Percentiles rank a stretch among this genome's conserved stretches.
Evolutionary conservation across 257 asterid genomes (phyloP).

Genomic region (Scutellaria barbata): DNA sequence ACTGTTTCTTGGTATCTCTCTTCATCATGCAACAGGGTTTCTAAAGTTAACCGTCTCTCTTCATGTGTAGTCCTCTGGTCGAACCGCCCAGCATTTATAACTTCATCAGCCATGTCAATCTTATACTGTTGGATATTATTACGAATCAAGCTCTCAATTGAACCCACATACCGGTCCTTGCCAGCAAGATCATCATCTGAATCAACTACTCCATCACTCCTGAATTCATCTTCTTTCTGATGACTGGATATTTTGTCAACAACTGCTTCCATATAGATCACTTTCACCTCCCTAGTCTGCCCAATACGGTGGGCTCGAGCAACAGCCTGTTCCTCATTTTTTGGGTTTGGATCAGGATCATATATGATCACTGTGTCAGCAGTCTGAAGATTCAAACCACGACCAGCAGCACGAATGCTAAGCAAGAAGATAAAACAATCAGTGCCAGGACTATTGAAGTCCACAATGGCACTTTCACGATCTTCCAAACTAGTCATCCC

Average conservation of each 20-base stretch:
- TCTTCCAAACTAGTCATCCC: conserved; percentile 99
- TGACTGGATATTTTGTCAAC: conserved; percentile 87
- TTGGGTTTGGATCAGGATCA: conserved; percentile 99
- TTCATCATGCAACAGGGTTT: conserved; percentile 92
- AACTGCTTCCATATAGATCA: conserved; percentile 97
- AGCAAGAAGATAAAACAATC: conserved; percentile 98
- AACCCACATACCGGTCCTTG: conserved; percentile 93
- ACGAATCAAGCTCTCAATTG: conserved; percentile 94
- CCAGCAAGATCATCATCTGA: conserved; percentile 98
- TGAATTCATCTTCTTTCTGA: conserved; percentile 94
- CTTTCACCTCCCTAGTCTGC: conserved; percentile 98
- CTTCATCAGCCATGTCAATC: conserved; percentile 99
- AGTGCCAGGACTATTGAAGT: conserved; percentile 82
- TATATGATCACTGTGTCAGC: conserved; percentile 98
- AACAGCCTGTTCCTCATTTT: conserved; percentile 99
- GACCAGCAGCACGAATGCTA: conserved; percentile 99
- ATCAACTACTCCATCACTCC: conserved; percentile 73
- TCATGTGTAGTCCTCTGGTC: conserved; percentile 99
- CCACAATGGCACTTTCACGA: conserved; percentile 97
- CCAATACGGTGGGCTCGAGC: conserved; percentile 99
- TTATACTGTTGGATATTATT: conserved; percentile 97
- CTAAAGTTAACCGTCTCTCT: conserved; percentile 95
- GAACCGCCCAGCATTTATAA: conserved; percentile 98
- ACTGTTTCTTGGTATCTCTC: conserved; percentile 97
- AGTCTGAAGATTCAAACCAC: conserved; percentile 95